phyloP scores from a whole-genome alignment of 202 grass and related monocot species.

The Zizania palustris region DNA sequence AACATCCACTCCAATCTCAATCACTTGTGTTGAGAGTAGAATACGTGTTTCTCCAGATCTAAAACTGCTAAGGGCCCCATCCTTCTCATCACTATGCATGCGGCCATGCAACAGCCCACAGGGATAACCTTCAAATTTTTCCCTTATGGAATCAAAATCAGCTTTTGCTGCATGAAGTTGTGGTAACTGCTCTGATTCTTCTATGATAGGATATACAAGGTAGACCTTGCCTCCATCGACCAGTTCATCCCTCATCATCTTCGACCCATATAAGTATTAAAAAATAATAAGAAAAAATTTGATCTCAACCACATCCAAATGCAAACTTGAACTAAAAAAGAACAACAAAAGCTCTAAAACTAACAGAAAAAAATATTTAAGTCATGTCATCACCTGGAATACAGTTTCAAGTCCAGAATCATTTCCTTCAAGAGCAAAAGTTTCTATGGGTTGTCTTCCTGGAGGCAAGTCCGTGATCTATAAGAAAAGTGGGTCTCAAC shows the following conservation, averaged over 20 bases:
- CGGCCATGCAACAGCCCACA: conserved; percentile 90
- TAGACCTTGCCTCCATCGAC: conserved; percentile 77
- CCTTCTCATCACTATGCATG: conserved; percentile 73
- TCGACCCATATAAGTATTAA: conserved; percentile 28
- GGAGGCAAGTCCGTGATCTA: conserved; percentile 96
- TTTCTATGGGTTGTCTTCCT: conserved; percentile 79
- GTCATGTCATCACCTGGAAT: conserved; percentile 66
- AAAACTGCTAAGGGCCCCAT: conserved; percentile 69
- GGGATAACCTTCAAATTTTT: conserved; percentile 66
- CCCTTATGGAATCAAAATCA: conserved; percentile 62
- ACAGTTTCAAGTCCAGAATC: conserved; percentile 74
- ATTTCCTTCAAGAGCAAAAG: conserved; percentile 87
- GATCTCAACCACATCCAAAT: conserved; percentile 9
- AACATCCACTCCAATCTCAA: too few relatives aligned
- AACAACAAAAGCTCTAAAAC: conserved; percentile 23
- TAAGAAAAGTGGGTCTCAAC: conserved; percentile 7
- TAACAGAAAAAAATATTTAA: conserved; percentile 34
- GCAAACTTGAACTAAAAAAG: conserved; percentile 14
- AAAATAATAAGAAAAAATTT: conserved; percentile 19
- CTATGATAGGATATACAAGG: conserved; percentile 87
- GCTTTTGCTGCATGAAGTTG: conserved; percentile 77
- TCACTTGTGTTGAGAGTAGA: conserved; percentile 86
- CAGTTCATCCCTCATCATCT: conserved; percentile 94
- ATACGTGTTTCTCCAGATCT: conserved; percentile 74
- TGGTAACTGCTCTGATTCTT: conserved; percentile 80